Conservation (phyloP, 345 rosid species). For the Corymbia maculata region DNA sequence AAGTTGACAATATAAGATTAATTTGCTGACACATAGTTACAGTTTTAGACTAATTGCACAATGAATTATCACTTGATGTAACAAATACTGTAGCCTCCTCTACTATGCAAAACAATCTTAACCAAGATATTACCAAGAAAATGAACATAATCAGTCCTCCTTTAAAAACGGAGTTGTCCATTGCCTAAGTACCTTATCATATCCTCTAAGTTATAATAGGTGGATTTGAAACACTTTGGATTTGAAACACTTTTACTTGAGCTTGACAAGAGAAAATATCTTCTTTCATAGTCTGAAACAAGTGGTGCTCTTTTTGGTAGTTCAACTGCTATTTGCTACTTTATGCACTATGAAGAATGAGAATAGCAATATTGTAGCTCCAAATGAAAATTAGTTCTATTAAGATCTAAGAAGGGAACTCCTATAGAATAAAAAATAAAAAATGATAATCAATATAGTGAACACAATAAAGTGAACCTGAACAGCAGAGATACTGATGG, state of each 20-base stretch:
- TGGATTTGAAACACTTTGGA: not conserved
- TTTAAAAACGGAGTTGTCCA: not conserved
- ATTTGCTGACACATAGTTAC: too few relatives aligned
- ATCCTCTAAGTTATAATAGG: not conserved
- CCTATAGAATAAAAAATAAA: too few relatives aligned
- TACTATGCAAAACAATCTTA: too few relatives aligned
- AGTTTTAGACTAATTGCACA: too few relatives aligned
- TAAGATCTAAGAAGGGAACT: not conserved
- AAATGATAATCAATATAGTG: not conserved
- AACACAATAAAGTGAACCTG: constrained; percentile 36
- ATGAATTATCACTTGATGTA: too few relatives aligned
- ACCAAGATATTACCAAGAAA: not conserved
- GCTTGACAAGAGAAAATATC: not conserved
- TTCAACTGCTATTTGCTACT: not conserved
- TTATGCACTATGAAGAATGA: not conserved
- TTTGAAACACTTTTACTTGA: not conserved
- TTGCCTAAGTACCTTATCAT: not conserved
- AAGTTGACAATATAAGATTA: too few relatives aligned
- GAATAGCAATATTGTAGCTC: not conserved
- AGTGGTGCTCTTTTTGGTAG: not conserved
- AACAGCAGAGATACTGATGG: constrained; percentile 92
- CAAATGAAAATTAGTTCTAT: not conserved
- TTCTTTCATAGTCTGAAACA: not conserved
- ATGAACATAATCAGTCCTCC: not conserved
- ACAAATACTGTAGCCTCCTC: too few relatives aligned